Evolutionary conservation across 495 filamentous ascomycete species (phyloP), one percentile per base, ranked within the genome.

Genomic region (Trichoderma orchidacearum): DNA sequence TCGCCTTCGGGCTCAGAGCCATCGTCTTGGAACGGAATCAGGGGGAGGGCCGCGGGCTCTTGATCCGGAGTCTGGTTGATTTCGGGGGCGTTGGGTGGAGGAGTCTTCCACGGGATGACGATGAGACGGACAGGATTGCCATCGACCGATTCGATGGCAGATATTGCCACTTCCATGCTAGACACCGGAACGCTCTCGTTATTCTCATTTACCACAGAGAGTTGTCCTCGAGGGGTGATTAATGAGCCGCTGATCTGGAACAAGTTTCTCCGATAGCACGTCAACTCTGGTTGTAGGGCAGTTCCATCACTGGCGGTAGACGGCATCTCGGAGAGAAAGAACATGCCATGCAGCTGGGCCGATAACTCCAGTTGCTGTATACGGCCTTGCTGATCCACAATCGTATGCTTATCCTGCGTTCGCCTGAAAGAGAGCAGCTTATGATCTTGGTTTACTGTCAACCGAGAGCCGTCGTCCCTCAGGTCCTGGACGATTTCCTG

Each of bases 21-120:
- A 48, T 90, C 87, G 57, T 90, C 87, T n/a, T 79, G 76, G 73
- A 89, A 84, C 3, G 77, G 75, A 59, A 93, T 85, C 51, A 96
- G 67, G 0, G 87, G 87, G 57, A 94, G 84, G 17, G 86, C 75
- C 17, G 76, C 68, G 9, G 78, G 78, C 58, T 81, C 78, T 60
- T 78, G 75, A 57, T 81, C 78, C 12, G 75, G 69, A 3, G 68
- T 73, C 53, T 80, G 66, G 62, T 72, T 75, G 13, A 78, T 65
- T 54, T 82, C 73, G 57, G 83, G 80, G 28, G 80, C 78, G 65
- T 84, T 90, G 45, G 85, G 84, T 38, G 85, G 85, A 1, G 90
- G 89, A 17, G 90, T 95, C 75, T 96, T 96, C 89, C 89, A 96
- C 1, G 90, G 90, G 35, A 96, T 92, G 12, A 90, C 92, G 56